Conservation (phyloP, 2,329 filamentous ascomycete genomes). For the Cladophialophora immunda region DNA sequence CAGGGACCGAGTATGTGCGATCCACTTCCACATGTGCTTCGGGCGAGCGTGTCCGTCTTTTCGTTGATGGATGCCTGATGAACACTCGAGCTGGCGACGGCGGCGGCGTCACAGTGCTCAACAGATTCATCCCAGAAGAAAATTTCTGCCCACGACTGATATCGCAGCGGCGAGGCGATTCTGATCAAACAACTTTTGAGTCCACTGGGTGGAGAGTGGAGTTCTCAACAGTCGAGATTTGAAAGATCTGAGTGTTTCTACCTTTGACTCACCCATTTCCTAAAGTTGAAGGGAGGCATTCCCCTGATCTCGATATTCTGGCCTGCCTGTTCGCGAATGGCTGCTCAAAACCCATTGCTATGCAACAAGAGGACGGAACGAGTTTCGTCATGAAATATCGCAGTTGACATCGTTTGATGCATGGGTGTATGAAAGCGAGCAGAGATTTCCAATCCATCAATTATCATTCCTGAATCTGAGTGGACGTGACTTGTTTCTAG, state of each 20-base stretch:
- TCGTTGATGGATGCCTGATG: not conserved
- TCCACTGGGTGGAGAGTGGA: not conserved
- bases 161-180: not conserved
- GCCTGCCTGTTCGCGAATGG: not conserved
- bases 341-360: not conserved
- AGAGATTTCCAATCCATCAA: not conserved
- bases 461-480: not conserved
- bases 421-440: not conserved
- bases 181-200: not conserved
- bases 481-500: not conserved
- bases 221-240: not conserved
- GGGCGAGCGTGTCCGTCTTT: not conserved
- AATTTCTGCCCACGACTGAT: not conserved
- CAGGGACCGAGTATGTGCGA: not conserved
- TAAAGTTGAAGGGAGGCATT: not conserved
- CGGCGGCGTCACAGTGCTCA: not conserved
- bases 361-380: not conserved
- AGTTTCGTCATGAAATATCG: not conserved
- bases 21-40: not conserved
- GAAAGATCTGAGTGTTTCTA: not conserved
- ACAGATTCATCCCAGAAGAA: not conserved
- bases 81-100: not conserved
- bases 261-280: not conserved
- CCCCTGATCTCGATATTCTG: not conserved
- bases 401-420: not conserved